Evolutionary conservation across 1,284 basidiomycete genomes (phyloP).

Genomic region (Hypsizygus ulmarius): DNA sequence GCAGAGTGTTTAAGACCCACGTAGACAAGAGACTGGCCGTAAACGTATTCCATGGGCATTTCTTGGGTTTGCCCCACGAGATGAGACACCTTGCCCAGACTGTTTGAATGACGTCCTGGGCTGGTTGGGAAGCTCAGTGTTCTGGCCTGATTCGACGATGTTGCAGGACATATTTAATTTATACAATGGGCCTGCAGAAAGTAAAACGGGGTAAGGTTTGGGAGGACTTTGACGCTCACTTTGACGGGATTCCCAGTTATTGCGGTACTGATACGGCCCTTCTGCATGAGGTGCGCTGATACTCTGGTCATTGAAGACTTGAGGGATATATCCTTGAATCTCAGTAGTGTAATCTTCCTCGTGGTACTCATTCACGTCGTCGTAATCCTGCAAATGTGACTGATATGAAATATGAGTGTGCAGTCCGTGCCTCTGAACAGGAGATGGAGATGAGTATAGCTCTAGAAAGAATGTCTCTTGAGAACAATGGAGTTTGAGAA

Average conservation of each 20-base stretch:
- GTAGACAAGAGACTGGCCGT: constrained; percentile 68
- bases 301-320: too few species aligned
- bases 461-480: constrained; percentile 23
- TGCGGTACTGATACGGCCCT: too few species aligned
- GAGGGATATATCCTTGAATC: too few species aligned
- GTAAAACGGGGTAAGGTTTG: too few species aligned
- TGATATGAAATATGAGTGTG: constrained; percentile 3
- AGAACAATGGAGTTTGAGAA: constrained; percentile 6
- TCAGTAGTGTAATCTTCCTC: neutral
- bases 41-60: constrained; percentile 50
- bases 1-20: constrained; percentile 40
- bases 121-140: too few species aligned
- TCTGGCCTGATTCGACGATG: too few species aligned
- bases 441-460: constrained; percentile 43
- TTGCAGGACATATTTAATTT: too few species aligned
- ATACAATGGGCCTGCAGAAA: too few species aligned
- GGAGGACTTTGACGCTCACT: too few species aligned
- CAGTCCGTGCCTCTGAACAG: constrained; percentile 11
- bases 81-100: neutral
- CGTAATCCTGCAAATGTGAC: constrained; percentile 14
- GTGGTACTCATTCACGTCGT: constrained; percentile 22
- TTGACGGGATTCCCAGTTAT: too few species aligned
- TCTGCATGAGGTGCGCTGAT: too few species aligned
- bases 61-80: constrained; percentile 29
- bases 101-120: neutral